Conservation (phyloP, 192 early-diverging fungal species). For the Podila horticola region DNA sequence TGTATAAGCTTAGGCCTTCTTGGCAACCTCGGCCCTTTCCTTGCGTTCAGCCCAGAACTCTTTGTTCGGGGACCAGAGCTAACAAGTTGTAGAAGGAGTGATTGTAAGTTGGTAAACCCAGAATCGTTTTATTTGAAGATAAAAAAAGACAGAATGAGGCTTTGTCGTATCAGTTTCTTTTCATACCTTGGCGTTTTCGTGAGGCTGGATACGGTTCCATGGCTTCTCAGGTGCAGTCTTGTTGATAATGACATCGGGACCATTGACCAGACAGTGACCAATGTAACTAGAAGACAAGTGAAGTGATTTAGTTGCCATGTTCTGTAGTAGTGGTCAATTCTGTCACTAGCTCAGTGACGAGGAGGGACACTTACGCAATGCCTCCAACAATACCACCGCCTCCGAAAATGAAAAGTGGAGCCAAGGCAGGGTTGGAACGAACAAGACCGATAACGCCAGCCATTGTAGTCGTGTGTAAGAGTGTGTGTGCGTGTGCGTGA, state of each 20-base stretch:
- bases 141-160: background rate
- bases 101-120: background rate
- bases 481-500: background rate
- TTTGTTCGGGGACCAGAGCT: constrained; percentile 53
- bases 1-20: background rate
- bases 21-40: constrained; percentile 17
- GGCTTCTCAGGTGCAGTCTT: constrained; percentile 46
- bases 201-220: constrained; percentile 54
- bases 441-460: constrained; percentile 36
- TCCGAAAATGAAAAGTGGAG: constrained; percentile 49
- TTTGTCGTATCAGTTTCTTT: no score
- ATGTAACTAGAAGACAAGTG: constrained; percentile 25
- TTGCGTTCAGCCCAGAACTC: constrained; percentile 50
- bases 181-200: constrained; percentile 53
- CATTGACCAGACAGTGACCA: constrained; percentile 46
- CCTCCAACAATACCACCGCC: constrained; percentile 43
- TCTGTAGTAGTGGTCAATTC: background rate
- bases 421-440: constrained; percentile 34
- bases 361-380: constrained; percentile 37
- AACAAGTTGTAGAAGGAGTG: background rate
- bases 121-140: background rate
- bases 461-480: constrained; percentile 9
- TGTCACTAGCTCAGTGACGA: background rate
- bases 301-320: background rate
- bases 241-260: constrained; percentile 53